Evolutionary conservation across 1,284 basidiomycete species (phyloP), one percentile per base, ranked within the genome.

Genomic region (Agaricales sp.): DNA sequence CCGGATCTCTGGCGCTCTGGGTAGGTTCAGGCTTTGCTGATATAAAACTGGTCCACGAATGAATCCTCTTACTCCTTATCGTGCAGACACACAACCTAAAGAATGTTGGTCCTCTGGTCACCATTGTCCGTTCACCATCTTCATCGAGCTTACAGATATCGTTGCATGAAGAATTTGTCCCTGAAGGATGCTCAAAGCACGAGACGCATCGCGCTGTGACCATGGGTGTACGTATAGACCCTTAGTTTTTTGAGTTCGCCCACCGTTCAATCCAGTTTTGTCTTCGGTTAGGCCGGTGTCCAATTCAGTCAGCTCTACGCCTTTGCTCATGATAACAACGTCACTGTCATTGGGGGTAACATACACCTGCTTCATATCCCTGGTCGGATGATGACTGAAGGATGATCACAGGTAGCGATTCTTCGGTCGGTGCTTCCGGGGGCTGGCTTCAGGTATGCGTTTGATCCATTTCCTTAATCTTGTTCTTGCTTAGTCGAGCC

Each of bases 311-410:
- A 60, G 13, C 52, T 53, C 8, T 64, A 64, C 51, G 48, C 44
- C 13, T 61, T 61, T 51, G 63, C 63, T 2, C 62, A 63, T 26
- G 51, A 52, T 14, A 54, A 63, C 20, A 63, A 63, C 45, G 53
- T 63, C 13, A 65, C 63, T 2, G 45, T 61, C 8, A 51, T 63
- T 16, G 63, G 63, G 19, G 63, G 61, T 43, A 43, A 8, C 8
- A 8, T 19, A 11, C 13, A 8, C 41, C 41, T 8, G 13, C 18
- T 8, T 8, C 11, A 11, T 21, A 43, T 43, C 20, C 41, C n/a
- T n/a, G n/a, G n/a, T n/a, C n/a, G n/a, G n/a, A n/a, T n/a, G n/a
- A n/a, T n/a, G n/a, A n/a, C n/a, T n/a, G n/a, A n/a, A n/a, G n/a
- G n/a, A n/a, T 37, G 12, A 37, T 12, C 11, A 43, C 41, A 68